A percentile compares a stretch with the other conserved stretches of the same genome.
phyloP scores from a whole-genome alignment of 1,284 basidiomycete genomes.

The Ustilago esculenta region DNA sequence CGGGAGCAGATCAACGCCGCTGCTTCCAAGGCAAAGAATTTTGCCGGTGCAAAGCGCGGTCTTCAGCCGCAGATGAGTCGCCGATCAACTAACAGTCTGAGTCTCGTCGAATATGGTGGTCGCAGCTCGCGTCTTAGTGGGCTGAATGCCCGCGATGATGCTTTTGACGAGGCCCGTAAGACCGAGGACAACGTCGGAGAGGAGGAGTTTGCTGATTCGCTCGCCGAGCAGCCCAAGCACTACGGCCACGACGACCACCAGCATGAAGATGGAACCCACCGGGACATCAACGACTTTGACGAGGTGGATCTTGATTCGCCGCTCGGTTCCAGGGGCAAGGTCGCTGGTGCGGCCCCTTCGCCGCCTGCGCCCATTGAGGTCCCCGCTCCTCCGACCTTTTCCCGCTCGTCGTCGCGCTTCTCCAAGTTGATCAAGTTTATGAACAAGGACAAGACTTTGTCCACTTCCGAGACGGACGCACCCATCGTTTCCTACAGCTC shows the following conservation, averaged over 20 bases:
- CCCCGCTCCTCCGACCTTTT: constrained; percentile 12
- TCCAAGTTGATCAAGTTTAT: constrained; percentile 43
- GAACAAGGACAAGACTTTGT: constrained; percentile 33
- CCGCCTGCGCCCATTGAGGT: constrained; percentile 8
- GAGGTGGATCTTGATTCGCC: constrained; percentile 21
- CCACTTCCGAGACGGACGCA: constrained; percentile 15
- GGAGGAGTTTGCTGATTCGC: constrained; percentile 28
- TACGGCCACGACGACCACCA: constrained; percentile 4
- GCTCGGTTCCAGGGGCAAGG: constrained; percentile 18
- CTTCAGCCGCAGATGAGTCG: constrained; percentile 14
- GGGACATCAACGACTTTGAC: constrained; percentile 13
- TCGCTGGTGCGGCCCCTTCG: constrained; percentile 17
- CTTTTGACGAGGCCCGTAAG: constrained; percentile 2
- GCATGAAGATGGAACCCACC: constrained; percentile 9
- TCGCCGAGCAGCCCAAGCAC: constrained; percentile 22
- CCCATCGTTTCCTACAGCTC: constrained; percentile 14
- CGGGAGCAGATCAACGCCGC: constrained; percentile 16
- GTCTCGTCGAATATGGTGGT: constrained; percentile 17
- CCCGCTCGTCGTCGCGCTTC: constrained; percentile 36
- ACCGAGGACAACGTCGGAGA: constrained; percentile 1
- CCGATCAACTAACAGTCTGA: constrained; percentile 27
- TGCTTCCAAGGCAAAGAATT: constrained; percentile 12
- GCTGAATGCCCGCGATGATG: constrained; percentile 1
- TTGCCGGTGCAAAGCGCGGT: constrained; percentile 1
- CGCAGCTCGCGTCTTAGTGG: constrained; percentile 18